Conservation (phyloP, 2,329 filamentous ascomycete genomes). For the Ceratocystis cacaofunesta region DNA sequence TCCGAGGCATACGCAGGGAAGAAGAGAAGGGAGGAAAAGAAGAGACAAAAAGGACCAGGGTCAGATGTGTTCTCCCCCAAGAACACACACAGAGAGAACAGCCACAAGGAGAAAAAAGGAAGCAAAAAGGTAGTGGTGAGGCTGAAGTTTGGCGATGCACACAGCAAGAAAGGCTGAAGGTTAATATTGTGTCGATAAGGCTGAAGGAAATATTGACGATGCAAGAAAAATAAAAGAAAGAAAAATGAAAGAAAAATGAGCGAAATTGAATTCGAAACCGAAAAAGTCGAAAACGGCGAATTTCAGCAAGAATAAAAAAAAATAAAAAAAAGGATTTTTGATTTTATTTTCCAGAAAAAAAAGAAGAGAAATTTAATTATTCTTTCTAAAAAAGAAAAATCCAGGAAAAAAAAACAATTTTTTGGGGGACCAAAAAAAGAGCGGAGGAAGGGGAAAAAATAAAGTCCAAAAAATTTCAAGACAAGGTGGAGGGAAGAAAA, state of each 20-base stretch:
- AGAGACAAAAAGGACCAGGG: not conserved
- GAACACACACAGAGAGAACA: not conserved
- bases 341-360: not conserved
- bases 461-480: not conserved
- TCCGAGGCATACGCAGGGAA: slow-evolving; percentile 44
- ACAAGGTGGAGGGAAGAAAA: not conserved
- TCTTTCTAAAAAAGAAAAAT: not conserved
- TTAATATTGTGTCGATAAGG: not conserved
- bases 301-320: not conserved
- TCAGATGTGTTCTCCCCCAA: not conserved
- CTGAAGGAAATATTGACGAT: not conserved
- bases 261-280: not conserved
- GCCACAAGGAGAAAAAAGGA: not conserved
- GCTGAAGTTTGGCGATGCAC: not conserved
- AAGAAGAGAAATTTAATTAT: not conserved
- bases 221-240: not conserved
- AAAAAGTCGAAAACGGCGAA: not conserved
- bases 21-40: not conserved
- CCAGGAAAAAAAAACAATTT: not conserved
- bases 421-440: not conserved
- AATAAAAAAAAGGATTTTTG: not conserved
- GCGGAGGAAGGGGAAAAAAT: slow-evolving; percentile 5
- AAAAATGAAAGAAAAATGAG: not conserved
- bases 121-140: slow-evolving; percentile 6
- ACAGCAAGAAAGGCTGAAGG: not conserved